Base-by-base conservation (phyloP, 345 rosid genomes). In the Eucalyptus pauciflora region DNA sequence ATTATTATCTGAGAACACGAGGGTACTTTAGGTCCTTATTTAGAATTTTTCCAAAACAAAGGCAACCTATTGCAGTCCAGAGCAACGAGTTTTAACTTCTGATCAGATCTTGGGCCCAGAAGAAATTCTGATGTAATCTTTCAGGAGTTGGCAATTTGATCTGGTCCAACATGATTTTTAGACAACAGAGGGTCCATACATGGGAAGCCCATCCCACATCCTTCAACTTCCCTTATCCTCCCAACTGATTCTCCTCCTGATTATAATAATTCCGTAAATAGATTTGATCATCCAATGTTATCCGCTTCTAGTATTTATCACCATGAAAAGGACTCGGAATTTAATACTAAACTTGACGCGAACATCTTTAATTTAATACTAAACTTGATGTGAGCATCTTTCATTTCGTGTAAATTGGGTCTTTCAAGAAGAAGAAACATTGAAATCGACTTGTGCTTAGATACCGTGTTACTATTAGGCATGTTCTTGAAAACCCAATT, bases 1-100 rank as follows among this genome's bases (percentile, higher is more conserved):
- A 20, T 20, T 20, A 0, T 20, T 52, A 20, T 1, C 0, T 2
- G 1, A 20, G 25, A 52, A 20, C 0, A 20, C 8, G 5, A 20
- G 5, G 25, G 5, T 0, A 52, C 10, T 0, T 52, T 0, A 52
- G 0, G 0, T 7, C 1, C 1, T 52, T 2, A 20, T 52, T 52
- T 20, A 1, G 8, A 7, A 7, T 6, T 6, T 51, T 17, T 1
- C 62, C 62, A 56, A 24, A 2, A 58, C 29, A 58, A 58, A 10
- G 64, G 5, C 29, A 10, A 10, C 29, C 33, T n/a, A 64, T n/a
- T 2, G 76, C 41, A 4, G 76, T 16, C 76, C 76, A 64, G n/a
- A 64, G 15, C 83, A 41, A 20, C 15, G 25, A 41, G 83, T 41
- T 76, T 20, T 15, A 76, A 18, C 15, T 76, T 37, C 27, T 37